Conservation (phyloP, 108 stramenopile genomes). For the Poteriospumella lacustris region DNA sequence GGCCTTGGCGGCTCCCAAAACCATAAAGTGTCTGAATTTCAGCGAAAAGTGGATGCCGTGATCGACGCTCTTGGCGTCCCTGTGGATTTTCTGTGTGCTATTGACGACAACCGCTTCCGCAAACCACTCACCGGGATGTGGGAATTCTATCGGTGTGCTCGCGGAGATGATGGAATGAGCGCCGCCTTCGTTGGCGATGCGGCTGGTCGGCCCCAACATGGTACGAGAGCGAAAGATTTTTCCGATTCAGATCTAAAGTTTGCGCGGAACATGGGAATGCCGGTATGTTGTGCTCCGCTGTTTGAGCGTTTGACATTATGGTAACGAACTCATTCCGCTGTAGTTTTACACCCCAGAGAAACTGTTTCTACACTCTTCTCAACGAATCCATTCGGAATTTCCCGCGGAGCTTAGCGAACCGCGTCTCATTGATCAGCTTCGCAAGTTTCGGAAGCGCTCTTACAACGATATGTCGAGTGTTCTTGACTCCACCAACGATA, state of each 20-base stretch:
- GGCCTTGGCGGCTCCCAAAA: neutral
- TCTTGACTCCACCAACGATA: neutral
- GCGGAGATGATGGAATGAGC: neutral
- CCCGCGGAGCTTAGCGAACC: no score
- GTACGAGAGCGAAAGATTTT: neutral
- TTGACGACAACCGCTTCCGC: neutral
- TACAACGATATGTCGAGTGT: no score
- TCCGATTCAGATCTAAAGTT: slow-evolving; percentile 25
- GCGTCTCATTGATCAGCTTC: no score
- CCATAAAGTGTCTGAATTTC: neutral
- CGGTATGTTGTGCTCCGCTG: no score
- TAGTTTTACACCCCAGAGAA: no score
- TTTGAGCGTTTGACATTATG: no score
- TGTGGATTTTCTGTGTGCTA: slow-evolving; percentile 4
- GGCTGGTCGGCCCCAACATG: neutral
- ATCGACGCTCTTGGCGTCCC: slow-evolving; percentile 2
- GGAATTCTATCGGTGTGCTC: neutral
- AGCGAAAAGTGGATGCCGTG: slow-evolving; percentile 14
- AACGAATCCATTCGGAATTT: no score
- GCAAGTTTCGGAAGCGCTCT: no score
- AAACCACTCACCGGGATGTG: slow-evolving; percentile 20
- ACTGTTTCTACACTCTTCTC: no score
- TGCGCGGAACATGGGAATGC: neutral
- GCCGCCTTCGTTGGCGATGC: slow-evolving; percentile 15
- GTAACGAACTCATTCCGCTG: no score